Percentiles rank a stretch among this genome's conserved stretches.
These are phyloP conservation scores for Aspergillus neotritici DNA, from an alignment of 2,329 filamentous ascomycete species.

Conservation along the genomic window DNA sequence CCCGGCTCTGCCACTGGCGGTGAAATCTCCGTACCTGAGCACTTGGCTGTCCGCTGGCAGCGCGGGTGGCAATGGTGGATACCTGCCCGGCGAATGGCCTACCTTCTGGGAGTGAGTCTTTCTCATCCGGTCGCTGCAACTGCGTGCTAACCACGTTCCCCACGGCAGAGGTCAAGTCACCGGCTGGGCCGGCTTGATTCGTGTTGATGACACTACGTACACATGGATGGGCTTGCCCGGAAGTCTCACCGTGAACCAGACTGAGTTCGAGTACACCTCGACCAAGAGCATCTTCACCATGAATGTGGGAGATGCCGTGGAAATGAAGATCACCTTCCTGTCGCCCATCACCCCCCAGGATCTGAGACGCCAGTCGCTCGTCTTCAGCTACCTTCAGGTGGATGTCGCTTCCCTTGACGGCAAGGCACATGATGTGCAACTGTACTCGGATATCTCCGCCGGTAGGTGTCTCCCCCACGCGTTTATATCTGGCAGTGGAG, in stretches of 20 bases:
- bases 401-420: constrained; percentile 60
- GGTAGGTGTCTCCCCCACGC: constrained; percentile 41
- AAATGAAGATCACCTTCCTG: constrained; percentile 64
- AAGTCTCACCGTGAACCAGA: constrained; percentile 50
- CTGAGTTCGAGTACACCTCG: constrained; percentile 63
- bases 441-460: constrained; percentile 68
- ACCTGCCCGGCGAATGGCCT: constrained; percentile 64
- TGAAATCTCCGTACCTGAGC: constrained; percentile 69
- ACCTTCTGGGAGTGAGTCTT: constrained; percentile 61
- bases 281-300: constrained; percentile 66
- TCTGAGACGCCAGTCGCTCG: constrained; percentile 60
- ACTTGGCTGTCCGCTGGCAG: constrained; percentile 61
- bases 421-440: constrained; percentile 56
- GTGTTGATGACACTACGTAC: constrained; percentile 59
- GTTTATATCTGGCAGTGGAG: neutral
- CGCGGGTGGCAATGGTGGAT: constrained; percentile 58
- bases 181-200: constrained; percentile 65
- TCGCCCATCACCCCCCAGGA: constrained; percentile 65
- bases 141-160: constrained; percentile 12
- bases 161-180: constrained; percentile 48
- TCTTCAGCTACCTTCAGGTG: constrained; percentile 65
- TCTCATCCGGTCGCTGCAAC: neutral
- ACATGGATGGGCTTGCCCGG: constrained; percentile 62
- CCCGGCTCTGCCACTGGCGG: constrained; percentile 65
- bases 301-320: constrained; percentile 55